These are phyloP conservation scores for Calonectria honghensis DNA, from an alignment of 2,329 filamentous ascomycete species.

Conservation along the genomic window DNA sequence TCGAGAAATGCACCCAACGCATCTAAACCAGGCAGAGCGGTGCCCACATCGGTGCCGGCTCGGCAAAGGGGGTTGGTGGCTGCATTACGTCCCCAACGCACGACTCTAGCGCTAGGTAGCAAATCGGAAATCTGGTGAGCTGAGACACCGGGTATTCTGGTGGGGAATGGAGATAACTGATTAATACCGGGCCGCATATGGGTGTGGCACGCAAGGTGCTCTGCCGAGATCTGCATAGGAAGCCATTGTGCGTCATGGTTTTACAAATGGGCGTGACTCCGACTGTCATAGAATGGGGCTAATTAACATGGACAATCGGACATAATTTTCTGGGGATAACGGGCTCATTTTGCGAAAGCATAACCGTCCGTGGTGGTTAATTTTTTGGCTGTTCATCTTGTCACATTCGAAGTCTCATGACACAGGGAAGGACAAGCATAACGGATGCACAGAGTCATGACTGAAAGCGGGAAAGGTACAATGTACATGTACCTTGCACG, in stretches of 20 bases:
- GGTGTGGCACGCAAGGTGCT: not conserved
- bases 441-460: constrained; percentile 3
- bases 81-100: constrained; percentile 6
- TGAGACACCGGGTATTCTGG: not conserved
- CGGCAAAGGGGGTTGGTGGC: constrained; percentile 31
- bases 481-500: constrained; percentile 1
- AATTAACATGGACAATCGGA: not conserved
- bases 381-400: not conserved
- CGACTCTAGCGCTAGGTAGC: not conserved
- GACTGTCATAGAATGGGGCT: not conserved
- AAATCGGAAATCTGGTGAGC: not conserved
- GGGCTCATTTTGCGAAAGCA: not conserved
- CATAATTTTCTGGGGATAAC: not conserved
- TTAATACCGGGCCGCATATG: constrained; percentile 25
- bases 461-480: constrained; percentile 7
- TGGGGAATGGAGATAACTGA: constrained; percentile 35
- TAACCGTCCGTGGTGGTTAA: not conserved
- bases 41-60: constrained; percentile 43
- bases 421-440: not conserved
- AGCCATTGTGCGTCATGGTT: constrained; percentile 6
- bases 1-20: not conserved
- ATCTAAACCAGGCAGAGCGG: constrained; percentile 6
- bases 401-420: constrained; percentile 5
- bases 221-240: not conserved
- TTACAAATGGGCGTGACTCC: not conserved